phyloP scores from a whole-genome alignment of 495 filamentous ascomycete genomes.

The Rhypophila decipiens region DNA sequence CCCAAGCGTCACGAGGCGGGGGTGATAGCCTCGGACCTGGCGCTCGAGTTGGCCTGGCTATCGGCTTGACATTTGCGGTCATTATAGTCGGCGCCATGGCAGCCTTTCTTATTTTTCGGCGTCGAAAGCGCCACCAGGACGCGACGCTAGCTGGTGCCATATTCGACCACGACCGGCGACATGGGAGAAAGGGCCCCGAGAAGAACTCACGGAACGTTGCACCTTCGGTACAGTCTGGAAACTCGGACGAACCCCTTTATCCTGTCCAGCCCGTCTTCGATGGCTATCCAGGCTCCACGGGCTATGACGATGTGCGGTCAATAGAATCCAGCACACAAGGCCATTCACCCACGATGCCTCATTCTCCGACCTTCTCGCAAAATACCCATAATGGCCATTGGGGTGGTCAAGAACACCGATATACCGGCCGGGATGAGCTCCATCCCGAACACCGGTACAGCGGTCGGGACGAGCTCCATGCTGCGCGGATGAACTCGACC shows the following conservation, averaged over 20 bases:
- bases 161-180: constrained; percentile 13
- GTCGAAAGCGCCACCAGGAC: constrained; percentile 16
- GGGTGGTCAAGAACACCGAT: constrained; percentile 1
- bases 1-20: constrained; percentile 5
- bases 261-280: constrained; percentile 26
- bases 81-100: constrained; percentile 23
- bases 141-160: constrained; percentile 11
- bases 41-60: constrained; percentile 20
- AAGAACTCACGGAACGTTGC: constrained; percentile 10
- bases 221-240: constrained; percentile 16
- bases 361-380: constrained; percentile 17
- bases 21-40: constrained; percentile 16
- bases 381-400: constrained; percentile 9
- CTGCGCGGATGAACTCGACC: constrained; percentile 23
- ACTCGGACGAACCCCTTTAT: constrained; percentile 20
- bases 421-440: background rate
- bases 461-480: constrained; percentile 24
- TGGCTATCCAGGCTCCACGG: constrained; percentile 27
- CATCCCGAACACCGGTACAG: too few species aligned
- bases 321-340: constrained; percentile 11
- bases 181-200: constrained; percentile 16
- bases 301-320: constrained; percentile 28
- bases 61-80: constrained; percentile 15
- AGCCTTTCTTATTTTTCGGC: constrained; percentile 20
- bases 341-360: constrained; percentile 18